Conservation (phyloP, 2,329 filamentous ascomycete genomes). For the Thielaviopsis populi region DNA sequence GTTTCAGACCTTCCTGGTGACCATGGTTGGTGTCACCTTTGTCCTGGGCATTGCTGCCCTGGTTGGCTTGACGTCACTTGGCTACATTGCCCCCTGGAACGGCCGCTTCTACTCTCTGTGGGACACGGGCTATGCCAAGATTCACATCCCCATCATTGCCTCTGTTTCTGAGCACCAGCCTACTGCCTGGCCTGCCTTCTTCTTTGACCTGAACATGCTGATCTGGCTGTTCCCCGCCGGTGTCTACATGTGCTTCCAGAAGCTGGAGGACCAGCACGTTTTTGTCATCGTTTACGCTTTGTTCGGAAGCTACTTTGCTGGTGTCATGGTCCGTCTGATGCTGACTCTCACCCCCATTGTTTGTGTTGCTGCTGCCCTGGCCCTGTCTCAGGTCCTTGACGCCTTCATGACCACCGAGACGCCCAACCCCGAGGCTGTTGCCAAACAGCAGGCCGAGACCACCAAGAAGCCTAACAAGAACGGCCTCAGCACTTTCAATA, state of each 20-base stretch:
- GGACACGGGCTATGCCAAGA: constrained; percentile 98
- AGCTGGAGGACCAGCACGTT: constrained; percentile 87
- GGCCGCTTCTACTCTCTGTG: constrained; percentile 98
- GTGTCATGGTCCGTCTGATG: constrained; percentile 99
- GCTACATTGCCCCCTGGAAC: constrained; percentile 92
- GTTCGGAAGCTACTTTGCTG: constrained; percentile 92
- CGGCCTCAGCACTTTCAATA: constrained; percentile 53
- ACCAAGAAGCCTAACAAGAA: constrained; percentile 38
- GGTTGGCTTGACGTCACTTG: constrained; percentile 74
- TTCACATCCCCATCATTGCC: constrained; percentile 97
- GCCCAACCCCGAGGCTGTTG: constrained; percentile 35
- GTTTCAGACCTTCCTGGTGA: constrained; percentile 77
- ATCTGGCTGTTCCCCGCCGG: constrained; percentile 99
- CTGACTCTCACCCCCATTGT: constrained; percentile 92
- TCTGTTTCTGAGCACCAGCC: constrained; percentile 99
- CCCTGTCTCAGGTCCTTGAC: constrained; percentile 75
- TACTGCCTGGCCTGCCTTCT: constrained; percentile 97
- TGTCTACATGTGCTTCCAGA: constrained; percentile 95
- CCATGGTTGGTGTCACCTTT: constrained; percentile 60
- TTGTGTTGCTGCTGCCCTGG: constrained; percentile 83
- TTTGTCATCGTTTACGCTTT: constrained; percentile 97
- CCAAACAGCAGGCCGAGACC: constrained; percentile 37
- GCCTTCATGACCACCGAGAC: constrained; percentile 58
- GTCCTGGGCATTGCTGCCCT: constrained; percentile 57
- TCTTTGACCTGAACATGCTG: constrained; percentile 95